Conservation (phyloP, 2,329 filamentous ascomycete species). For the Cercospora sojina region DNA sequence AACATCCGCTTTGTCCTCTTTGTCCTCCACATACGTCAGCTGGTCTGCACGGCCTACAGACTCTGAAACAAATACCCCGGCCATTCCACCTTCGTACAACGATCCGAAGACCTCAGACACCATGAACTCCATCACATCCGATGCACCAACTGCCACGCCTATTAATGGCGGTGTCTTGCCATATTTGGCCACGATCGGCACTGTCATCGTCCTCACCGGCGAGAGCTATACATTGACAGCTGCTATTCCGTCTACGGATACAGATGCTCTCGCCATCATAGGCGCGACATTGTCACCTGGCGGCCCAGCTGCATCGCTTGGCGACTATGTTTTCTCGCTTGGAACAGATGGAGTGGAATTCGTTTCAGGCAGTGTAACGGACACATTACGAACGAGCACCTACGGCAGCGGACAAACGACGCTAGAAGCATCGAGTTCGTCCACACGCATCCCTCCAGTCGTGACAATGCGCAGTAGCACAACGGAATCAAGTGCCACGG, state of each 20-base stretch:
- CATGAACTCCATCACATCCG: constrained; percentile 2
- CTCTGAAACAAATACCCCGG: constrained; percentile 4
- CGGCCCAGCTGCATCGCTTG: background rate
- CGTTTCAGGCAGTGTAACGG: background rate
- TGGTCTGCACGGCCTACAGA: constrained; percentile 1
- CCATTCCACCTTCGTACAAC: background rate
- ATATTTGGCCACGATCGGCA: constrained; percentile 7
- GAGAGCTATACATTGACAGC: constrained; percentile 10
- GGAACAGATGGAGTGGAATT: constrained; percentile 11
- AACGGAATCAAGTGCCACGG: background rate
- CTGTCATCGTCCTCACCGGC: constrained; percentile 8
- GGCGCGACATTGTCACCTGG: constrained; percentile 1
- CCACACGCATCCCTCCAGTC: background rate
- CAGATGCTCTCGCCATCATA: constrained; percentile 9
- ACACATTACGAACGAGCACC: constrained; percentile 2
- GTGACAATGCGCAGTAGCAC: constrained; percentile 9
- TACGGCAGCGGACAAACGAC: constrained; percentile 9
- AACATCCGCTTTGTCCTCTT: constrained; percentile 9
- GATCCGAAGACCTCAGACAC: background rate
- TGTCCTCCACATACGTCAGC: constrained; percentile 8
- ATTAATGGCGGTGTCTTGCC: constrained; percentile 10
- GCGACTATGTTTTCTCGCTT: constrained; percentile 8
- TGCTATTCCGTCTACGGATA: constrained; percentile 8
- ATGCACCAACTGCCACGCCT: constrained; percentile 5
- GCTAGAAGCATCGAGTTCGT: background rate